A percentile compares a stretch with the other conserved stretches of the same genome.
Conservation (phyloP, 257 asterid genomes). For the Petrea volubilis region DNA sequence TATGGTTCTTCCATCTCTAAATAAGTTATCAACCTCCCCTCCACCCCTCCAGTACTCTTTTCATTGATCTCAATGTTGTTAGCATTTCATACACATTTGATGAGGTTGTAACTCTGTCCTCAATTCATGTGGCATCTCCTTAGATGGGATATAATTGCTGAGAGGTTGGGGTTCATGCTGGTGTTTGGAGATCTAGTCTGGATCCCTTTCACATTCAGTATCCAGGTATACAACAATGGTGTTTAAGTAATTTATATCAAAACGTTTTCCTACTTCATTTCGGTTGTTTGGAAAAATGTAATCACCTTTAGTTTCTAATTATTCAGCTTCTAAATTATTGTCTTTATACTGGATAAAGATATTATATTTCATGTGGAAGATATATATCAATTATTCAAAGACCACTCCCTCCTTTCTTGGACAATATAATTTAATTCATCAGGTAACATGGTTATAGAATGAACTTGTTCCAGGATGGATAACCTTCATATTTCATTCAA, state of each 20-base stretch:
- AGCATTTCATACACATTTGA: conserved; percentile 19
- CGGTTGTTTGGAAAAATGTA: background rate
- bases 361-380: background rate
- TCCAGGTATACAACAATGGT: conserved; percentile 65
- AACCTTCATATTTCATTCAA: too few species aligned
- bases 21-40: background rate
- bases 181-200: conserved; percentile 96
- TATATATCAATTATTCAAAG: background rate
- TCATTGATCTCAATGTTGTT: conserved; percentile 9
- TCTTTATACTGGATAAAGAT: background rate
- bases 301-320: background rate
- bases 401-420: background rate
- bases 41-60: background rate
- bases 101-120: conserved; percentile 22
- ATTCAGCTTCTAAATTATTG: background rate
- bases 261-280: background rate
- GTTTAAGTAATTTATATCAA: conserved; percentile 3
- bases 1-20: conserved; percentile 1
- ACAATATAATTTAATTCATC: background rate
- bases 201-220: conserved; percentile 97
- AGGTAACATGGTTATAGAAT: background rate
- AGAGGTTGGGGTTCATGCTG: conserved; percentile 97
- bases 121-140: conserved; percentile 26
- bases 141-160: conserved; percentile 99
- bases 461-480: too few species aligned